These are phyloP conservation scores for Fragaria iinumae DNA, from an alignment of 306 rosid species.

Conservation along the genomic window DNA sequence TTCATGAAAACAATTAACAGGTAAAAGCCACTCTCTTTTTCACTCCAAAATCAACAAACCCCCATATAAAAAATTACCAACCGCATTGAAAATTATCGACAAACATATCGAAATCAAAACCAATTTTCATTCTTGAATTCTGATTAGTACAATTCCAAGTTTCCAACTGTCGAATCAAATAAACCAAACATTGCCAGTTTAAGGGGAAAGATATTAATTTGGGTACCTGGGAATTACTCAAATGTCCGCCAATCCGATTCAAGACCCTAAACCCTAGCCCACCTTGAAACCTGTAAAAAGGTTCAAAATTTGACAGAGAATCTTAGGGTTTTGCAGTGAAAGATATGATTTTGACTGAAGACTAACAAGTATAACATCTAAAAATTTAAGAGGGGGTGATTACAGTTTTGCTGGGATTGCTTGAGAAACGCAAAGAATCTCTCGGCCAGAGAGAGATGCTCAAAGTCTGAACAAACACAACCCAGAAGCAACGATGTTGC, in stretches of 20 bases:
- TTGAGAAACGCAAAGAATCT: slow-evolving; percentile 8
- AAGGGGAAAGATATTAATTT: background rate
- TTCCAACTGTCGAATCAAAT: background rate
- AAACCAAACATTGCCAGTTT: slow-evolving; percentile 9
- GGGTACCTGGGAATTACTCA: slow-evolving; percentile 10
- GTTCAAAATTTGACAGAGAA: background rate
- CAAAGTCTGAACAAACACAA: background rate
- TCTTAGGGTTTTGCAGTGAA: slow-evolving; percentile 14
- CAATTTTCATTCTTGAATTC: background rate
- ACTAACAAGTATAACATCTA: too few species aligned
- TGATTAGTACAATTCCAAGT: background rate
- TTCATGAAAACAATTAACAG: background rate
- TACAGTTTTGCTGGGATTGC: slow-evolving; percentile 13
- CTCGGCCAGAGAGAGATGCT: background rate
- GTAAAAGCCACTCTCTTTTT: background rate
- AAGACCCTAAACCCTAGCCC: slow-evolving; percentile 26
- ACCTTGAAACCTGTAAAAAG: slow-evolving; percentile 12
- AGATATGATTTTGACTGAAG: background rate
- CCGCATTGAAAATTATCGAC: background rate
- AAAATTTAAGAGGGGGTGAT: background rate
- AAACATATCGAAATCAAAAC: background rate
- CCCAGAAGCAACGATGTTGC: background rate
- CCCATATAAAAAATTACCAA: too few species aligned
- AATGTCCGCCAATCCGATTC: slow-evolving; percentile 2
- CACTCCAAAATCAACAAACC: background rate